These are phyloP conservation scores for Neoboletus brunneissimus DNA, from an alignment of 768 basidiomycete genomes.

Conservation along the genomic window DNA sequence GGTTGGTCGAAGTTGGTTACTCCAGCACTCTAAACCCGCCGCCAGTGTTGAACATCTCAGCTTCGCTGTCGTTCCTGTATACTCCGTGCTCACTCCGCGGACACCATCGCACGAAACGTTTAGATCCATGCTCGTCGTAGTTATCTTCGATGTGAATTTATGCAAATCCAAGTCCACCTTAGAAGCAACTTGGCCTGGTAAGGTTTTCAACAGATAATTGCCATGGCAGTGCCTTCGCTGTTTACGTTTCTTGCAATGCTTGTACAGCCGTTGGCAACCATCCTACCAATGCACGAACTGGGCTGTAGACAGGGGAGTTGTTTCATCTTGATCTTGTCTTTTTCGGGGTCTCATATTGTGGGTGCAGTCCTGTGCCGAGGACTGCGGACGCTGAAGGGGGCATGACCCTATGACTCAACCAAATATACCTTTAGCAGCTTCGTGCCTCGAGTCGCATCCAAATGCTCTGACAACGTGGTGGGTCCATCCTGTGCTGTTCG, in stretches of 20 bases:
- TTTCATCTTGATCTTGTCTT: neutral
- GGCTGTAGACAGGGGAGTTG: too few relatives aligned
- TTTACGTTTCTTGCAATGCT: neutral
- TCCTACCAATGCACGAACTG: neutral
- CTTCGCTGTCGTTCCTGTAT: neutral
- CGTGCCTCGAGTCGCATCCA: too few relatives aligned
- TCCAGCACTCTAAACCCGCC: too few relatives aligned
- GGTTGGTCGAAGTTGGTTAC: neutral
- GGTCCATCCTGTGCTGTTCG: too few relatives aligned
- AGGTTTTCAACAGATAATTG: neutral
- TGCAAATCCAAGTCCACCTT: neutral
- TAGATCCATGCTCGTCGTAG: neutral
- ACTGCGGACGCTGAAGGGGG: neutral
- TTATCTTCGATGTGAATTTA: neutral
- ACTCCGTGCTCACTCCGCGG: neutral
- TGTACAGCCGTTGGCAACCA: neutral
- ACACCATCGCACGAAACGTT: neutral
- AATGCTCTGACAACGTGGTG: too few relatives aligned
- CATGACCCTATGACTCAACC: too few relatives aligned
- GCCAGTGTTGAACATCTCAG: neutral
- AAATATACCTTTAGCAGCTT: too few relatives aligned
- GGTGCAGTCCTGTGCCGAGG: neutral
- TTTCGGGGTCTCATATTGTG: neutral
- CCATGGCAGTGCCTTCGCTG: neutral
- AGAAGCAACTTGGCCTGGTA: neutral